These are phyloP conservation scores for Epichloe scottii DNA, from an alignment of 2,329 filamentous ascomycete species.

Conservation along the genomic window DNA sequence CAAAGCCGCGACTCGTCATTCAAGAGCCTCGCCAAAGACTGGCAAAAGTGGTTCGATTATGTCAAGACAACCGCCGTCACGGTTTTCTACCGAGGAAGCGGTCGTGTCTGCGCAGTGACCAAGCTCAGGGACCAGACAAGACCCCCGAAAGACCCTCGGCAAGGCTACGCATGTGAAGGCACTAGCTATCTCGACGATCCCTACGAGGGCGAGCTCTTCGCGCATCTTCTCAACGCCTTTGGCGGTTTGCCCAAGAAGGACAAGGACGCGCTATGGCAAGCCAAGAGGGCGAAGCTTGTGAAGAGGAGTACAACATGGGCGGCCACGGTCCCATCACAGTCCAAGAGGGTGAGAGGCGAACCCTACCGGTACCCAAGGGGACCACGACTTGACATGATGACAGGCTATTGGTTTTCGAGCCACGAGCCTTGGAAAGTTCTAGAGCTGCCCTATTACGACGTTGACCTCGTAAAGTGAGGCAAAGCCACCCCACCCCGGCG, in stretches of 20 bases:
- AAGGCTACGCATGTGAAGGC: constrained; percentile 25
- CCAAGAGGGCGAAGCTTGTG: constrained; percentile 24
- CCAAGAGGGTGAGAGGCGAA: constrained; percentile 18
- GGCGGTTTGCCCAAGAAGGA: constrained; percentile 18
- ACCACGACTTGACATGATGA: background rate
- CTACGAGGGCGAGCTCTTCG: constrained; percentile 30
- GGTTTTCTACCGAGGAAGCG: constrained; percentile 25
- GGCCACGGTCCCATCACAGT: constrained; percentile 28
- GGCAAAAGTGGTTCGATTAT: constrained; percentile 29
- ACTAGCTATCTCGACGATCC: constrained; percentile 25
- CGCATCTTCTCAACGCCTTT: constrained; percentile 28
- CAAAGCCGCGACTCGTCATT: constrained; percentile 12
- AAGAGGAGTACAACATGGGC: constrained; percentile 24
- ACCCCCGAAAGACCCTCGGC: constrained; percentile 14
- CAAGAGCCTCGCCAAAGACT: constrained; percentile 19
- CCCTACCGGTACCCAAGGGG: background rate
- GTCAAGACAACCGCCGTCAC: constrained; percentile 22
- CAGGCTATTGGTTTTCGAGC: constrained; percentile 27
- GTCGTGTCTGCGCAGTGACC: constrained; percentile 27
- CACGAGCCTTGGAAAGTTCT: constrained; percentile 30
- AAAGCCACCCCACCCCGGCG: background rate
- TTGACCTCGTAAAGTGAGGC: constrained; percentile 24
- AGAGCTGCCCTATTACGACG: constrained; percentile 29
- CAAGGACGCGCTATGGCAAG: constrained; percentile 23
- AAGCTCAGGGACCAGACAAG: constrained; percentile 22